Evolutionary conservation across 352 stramenopile genomes (phyloP).

Genomic region (Pythium chondricola): DNA sequence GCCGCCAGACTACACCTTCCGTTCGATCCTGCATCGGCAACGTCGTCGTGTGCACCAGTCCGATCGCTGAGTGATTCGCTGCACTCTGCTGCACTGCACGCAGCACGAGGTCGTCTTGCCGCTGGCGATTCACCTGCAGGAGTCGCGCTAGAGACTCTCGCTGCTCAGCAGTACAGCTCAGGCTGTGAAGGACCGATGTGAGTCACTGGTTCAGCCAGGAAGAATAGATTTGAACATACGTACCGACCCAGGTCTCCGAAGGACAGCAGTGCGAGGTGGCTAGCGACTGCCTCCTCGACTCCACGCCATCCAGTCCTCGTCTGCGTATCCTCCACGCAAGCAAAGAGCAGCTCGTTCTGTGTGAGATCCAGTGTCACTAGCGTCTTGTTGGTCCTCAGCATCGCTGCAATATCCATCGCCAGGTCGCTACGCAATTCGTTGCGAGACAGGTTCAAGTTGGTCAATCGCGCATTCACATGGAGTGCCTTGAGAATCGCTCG

Average conservation of each 20-base stretch:
- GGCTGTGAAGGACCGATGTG: too few relatives aligned
- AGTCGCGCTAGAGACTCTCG: not conserved
- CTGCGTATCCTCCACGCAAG: not conserved
- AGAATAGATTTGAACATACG: too few relatives aligned
- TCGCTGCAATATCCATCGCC: conserved; percentile 5
- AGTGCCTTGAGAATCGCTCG: conserved; percentile 19
- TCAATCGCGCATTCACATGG: conserved; percentile 21
- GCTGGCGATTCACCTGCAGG: not conserved
- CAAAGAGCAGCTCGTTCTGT: conserved; percentile 3
- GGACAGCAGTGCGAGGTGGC: not conserved
- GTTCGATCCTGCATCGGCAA: not conserved
- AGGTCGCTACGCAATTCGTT: conserved; percentile 31
- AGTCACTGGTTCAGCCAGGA: too few relatives aligned
- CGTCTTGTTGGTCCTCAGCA: conserved; percentile 8
- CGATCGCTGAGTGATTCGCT: not conserved
- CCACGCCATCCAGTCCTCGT: not conserved
- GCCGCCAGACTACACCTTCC: conserved; percentile 7
- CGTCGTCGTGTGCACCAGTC: too few relatives aligned
- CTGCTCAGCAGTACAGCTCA: not conserved
- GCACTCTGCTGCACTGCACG: conserved; percentile 4
- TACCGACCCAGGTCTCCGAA: conserved; percentile 6
- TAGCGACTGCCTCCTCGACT: not conserved
- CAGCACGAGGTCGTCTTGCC: conserved; percentile 6
- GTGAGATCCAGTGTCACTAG: conserved; percentile 11
- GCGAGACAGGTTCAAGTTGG: conserved; percentile 24